phyloP scores from a whole-genome alignment of 106 monocot species.

The Platanthera guangdongensis region DNA sequence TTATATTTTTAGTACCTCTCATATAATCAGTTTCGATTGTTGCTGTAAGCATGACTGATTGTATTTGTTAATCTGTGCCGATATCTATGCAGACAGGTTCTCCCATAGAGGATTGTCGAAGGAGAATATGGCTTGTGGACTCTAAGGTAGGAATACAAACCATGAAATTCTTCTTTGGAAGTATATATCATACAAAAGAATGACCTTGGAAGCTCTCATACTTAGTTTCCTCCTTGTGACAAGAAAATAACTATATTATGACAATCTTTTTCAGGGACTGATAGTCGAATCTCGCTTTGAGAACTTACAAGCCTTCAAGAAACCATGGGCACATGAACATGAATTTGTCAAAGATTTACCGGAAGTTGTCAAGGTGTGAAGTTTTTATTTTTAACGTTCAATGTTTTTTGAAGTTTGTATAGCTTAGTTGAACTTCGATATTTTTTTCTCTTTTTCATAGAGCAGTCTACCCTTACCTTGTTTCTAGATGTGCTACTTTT shows the following conservation, averaged over 20 bases:
- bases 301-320: conserved; percentile 68
- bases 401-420: background rate
- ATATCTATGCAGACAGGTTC: conserved; percentile 35
- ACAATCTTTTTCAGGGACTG: conserved; percentile 42
- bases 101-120: conserved; percentile 61
- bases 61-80: background rate
- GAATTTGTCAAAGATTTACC: conserved; percentile 46
- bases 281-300: conserved; percentile 60
- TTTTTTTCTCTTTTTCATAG: no score
- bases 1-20: no score
- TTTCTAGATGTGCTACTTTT: no score
- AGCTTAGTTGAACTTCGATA: background rate
- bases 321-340: conserved; percentile 85
- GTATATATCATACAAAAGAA: no score
- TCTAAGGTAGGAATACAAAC: conserved; percentile 50
- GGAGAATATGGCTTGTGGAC: conserved; percentile 91
- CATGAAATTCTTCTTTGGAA: no score
- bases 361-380: conserved; percentile 60
- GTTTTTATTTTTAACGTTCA: no score
- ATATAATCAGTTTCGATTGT: no score
- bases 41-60: no score
- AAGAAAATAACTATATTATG: background rate
- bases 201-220: no score
- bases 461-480: no score
- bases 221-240: background rate